phyloP scores from a whole-genome alignment of 495 filamentous ascomycete species.

The Sporormia fimetaria region DNA sequence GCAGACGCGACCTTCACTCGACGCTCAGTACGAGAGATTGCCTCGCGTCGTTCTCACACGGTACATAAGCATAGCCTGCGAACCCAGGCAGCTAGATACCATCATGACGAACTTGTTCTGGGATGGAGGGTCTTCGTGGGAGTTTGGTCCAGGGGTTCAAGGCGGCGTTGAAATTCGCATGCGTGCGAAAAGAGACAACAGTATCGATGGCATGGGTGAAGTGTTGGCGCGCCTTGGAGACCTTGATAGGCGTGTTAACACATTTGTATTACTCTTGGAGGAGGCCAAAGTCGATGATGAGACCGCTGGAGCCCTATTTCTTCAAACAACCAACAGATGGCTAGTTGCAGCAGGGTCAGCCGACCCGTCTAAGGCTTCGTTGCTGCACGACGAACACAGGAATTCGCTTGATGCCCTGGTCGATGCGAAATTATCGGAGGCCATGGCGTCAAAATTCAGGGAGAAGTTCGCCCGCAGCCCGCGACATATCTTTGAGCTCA shows the following conservation, averaged over 20 bases:
- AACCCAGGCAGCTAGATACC: conserved; percentile 35
- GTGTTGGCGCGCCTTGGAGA: conserved; percentile 27
- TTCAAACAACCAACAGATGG: conserved; percentile 53
- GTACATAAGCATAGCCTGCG: conserved; percentile 41
- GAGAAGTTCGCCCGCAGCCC: conserved; percentile 56
- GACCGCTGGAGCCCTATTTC: conserved; percentile 50
- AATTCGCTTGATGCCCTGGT: conserved; percentile 41
- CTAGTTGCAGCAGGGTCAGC: conserved; percentile 31
- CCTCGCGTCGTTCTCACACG: conserved; percentile 34
- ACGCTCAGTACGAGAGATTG: conserved; percentile 9
- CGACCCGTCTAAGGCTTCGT: not conserved
- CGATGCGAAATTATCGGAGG: conserved; percentile 53
- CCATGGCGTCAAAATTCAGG: conserved; percentile 54
- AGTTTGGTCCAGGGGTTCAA: conserved; percentile 31
- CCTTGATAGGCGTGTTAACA: conserved; percentile 41
- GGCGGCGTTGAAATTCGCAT: conserved; percentile 34
- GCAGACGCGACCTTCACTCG: conserved; percentile 27
- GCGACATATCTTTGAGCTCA: conserved; percentile 49
- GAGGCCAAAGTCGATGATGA: conserved; percentile 43
- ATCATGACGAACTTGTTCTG: conserved; percentile 42
- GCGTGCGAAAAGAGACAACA: conserved; percentile 21
- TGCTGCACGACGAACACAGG: conserved; percentile 25
- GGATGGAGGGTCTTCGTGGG: conserved; percentile 41
- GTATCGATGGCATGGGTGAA: conserved; percentile 12
- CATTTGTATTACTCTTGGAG: conserved; percentile 45